These are phyloP conservation scores for Cladosporium sp. DNA, from an alignment of 2,329 filamentous ascomycete genomes.

Conservation along the genomic window DNA sequence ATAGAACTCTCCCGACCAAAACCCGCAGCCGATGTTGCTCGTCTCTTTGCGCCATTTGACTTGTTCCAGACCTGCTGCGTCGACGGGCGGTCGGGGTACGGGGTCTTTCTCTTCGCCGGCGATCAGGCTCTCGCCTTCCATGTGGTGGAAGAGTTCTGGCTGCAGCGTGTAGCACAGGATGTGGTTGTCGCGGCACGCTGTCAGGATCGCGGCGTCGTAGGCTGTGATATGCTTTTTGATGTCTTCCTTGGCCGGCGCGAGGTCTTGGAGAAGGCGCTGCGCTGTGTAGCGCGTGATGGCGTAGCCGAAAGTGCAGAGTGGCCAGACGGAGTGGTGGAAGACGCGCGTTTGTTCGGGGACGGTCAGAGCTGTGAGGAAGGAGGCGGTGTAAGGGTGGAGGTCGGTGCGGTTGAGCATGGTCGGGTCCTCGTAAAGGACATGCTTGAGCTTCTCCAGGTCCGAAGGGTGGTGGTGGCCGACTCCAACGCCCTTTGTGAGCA, in stretches of 20 bases:
- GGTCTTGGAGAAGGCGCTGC: constrained; percentile 29
- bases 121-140: constrained; percentile 34
- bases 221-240: constrained; percentile 26
- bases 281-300: constrained; percentile 38
- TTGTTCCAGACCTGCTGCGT: constrained; percentile 22
- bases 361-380: constrained; percentile 33
- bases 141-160: constrained; percentile 39
- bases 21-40: constrained; percentile 36
- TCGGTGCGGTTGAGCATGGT: constrained; percentile 34
- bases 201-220: constrained; percentile 37
- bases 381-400: constrained; percentile 36
- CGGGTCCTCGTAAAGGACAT: constrained; percentile 35
- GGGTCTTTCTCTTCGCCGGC: constrained; percentile 33
- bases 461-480: constrained; percentile 34
- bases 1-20: constrained; percentile 37
- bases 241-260: constrained; percentile 36
- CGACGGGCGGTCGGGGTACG: constrained; percentile 24
- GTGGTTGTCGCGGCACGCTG: constrained; percentile 33
- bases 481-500: constrained; percentile 32
- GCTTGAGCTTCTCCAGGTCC: constrained; percentile 28
- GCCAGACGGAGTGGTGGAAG: constrained; percentile 39
- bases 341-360: constrained; percentile 35
- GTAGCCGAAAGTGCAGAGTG: constrained; percentile 42
- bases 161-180: constrained; percentile 33
- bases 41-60: constrained; percentile 22